phyloP scores from a whole-genome alignment of 371 early-diverging fungal genomes.

The Syncephalastrum racemosum region DNA sequence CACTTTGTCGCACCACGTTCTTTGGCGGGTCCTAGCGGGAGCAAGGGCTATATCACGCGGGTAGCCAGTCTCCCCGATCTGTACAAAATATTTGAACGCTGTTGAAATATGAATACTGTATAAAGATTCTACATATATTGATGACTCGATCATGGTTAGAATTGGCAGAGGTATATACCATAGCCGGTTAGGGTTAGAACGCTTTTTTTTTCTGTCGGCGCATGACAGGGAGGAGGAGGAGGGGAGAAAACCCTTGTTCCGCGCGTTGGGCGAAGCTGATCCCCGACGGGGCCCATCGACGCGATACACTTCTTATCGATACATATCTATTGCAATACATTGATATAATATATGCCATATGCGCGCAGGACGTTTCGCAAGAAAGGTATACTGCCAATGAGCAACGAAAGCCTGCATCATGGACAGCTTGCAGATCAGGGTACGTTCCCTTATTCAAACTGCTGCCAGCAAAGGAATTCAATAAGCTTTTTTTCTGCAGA shows the following conservation, averaged over 20 bases:
- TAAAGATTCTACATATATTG: background rate
- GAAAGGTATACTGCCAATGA: conserved; percentile 3
- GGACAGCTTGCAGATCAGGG: background rate
- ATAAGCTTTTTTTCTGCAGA: too few relatives aligned
- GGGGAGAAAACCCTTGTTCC: too few relatives aligned
- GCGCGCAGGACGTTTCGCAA: conserved; percentile 8
- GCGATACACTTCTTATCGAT: background rate
- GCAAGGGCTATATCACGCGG: conserved; percentile 49
- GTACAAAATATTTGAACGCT: conserved; percentile 92
- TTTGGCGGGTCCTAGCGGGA: conserved; percentile 48
- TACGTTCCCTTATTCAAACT: background rate
- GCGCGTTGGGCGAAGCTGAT: too few relatives aligned
- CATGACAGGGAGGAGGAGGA: too few relatives aligned
- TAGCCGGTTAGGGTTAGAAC: too few relatives aligned
- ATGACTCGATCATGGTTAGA: too few relatives aligned
- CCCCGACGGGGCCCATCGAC: too few relatives aligned
- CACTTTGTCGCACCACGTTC: conserved; percentile 62
- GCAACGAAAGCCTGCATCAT: background rate
- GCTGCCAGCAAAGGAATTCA: too few relatives aligned
- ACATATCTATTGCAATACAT: background rate
- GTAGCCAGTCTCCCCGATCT: conserved; percentile 85
- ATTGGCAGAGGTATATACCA: too few relatives aligned
- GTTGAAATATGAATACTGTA: conserved; percentile 38
- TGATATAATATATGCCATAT: too few relatives aligned
- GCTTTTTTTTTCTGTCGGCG: too few relatives aligned